Percentiles rank a stretch among this genome's conserved stretches.
phyloP scores from a whole-genome alignment of 1,284 basidiomycete species.

The Athelia psychrophila region DNA sequence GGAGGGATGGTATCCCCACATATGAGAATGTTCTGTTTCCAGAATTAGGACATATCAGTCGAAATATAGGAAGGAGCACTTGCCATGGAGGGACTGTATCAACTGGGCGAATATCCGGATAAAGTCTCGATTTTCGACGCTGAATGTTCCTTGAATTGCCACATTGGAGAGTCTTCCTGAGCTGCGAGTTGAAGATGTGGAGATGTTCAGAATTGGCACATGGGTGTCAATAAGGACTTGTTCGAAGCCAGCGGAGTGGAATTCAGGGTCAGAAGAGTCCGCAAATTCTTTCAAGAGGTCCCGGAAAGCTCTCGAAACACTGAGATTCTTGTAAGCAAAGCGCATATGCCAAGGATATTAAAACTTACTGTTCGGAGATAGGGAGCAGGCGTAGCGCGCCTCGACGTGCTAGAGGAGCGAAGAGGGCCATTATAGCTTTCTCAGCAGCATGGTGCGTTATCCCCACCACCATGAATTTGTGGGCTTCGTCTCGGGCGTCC shows the following conservation, averaged over 20 bases:
- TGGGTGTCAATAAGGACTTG: constrained; percentile 33
- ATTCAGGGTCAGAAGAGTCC: constrained; percentile 24
- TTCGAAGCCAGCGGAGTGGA: constrained; percentile 29
- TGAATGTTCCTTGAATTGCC: constrained; percentile 35
- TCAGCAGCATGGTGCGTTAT: constrained; percentile 33
- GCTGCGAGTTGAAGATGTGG: constrained; percentile 18
- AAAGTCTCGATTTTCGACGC: constrained; percentile 29
- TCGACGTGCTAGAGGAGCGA: constrained; percentile 32
- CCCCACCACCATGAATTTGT: constrained; percentile 37
- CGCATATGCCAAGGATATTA: not conserved
- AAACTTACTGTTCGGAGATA: constrained; percentile 32
- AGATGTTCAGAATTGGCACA: constrained; percentile 31
- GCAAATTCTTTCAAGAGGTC: constrained; percentile 26
- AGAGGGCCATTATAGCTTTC: constrained; percentile 25
- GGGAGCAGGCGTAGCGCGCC: constrained; percentile 31
- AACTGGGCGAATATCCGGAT: constrained; percentile 28
- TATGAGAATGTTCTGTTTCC: constrained; percentile 25
- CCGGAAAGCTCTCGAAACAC: constrained; percentile 29
- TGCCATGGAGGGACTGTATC: constrained; percentile 24
- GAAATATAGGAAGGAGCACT: not conserved
- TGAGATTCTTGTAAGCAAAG: constrained; percentile 8
- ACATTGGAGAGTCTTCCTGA: constrained; percentile 26
- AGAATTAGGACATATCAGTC: not conserved
- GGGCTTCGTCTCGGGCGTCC: constrained; percentile 27
- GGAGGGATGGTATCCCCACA: constrained; percentile 34